Evolutionary conservation across 257 asterid genomes (phyloP).

Genomic region (Plantago ovata): DNA sequence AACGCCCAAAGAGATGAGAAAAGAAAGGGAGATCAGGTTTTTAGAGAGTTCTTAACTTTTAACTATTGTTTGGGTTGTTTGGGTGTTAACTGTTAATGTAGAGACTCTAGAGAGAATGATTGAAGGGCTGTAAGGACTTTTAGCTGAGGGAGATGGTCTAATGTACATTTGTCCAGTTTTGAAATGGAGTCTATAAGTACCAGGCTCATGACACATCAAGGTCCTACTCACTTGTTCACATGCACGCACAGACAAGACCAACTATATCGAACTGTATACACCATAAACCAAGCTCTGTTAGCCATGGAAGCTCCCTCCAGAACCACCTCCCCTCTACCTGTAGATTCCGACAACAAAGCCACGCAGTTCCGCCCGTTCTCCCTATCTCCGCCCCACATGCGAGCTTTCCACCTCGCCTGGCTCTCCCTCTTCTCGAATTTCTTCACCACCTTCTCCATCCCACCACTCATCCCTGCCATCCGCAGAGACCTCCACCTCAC

Average conservation of each 20-base stretch:
- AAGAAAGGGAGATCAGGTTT: too few relatives aligned
- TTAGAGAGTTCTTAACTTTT: too few relatives aligned
- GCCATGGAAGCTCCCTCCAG: slow-evolving; percentile 27
- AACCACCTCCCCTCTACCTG: slow-evolving; percentile 21
- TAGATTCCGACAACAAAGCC: slow-evolving; percentile 42
- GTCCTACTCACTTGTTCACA: background rate
- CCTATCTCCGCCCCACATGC: slow-evolving; percentile 49
- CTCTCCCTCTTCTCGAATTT: slow-evolving; percentile 47
- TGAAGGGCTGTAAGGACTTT: too few relatives aligned
- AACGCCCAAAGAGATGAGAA: too few relatives aligned
- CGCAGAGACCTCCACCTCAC: slow-evolving; percentile 46
- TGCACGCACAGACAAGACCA: background rate
- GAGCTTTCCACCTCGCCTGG: slow-evolving; percentile 63
- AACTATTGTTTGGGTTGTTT: too few relatives aligned
- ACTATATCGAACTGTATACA: too few relatives aligned
- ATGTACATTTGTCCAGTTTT: too few relatives aligned
- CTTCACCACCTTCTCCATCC: slow-evolving; percentile 60
- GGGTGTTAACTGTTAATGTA: too few relatives aligned
- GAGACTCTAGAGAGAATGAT: too few relatives aligned
- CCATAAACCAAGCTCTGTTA: background rate
- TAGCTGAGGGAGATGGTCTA: too few relatives aligned
- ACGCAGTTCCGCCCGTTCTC: slow-evolving; percentile 40
- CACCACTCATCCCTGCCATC: slow-evolving; percentile 52
- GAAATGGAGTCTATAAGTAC: too few relatives aligned
- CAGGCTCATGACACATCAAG: background rate